Conservation (phyloP, 257 asterid genomes). For the Gardenia jasminoides region DNA sequence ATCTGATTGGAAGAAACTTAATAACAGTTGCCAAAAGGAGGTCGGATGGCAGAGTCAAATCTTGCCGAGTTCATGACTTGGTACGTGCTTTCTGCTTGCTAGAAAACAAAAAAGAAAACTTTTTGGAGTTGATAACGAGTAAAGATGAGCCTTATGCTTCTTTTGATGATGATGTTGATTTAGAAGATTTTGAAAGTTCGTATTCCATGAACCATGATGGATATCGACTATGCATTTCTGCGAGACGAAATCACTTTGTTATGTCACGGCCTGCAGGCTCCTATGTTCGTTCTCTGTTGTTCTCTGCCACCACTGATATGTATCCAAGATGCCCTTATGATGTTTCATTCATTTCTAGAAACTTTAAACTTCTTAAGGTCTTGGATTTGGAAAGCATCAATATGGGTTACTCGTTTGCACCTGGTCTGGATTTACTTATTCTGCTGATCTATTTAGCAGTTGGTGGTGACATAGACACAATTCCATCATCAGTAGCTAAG, state of each 20-base stretch:
- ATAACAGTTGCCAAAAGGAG: no score
- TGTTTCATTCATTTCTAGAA: not conserved
- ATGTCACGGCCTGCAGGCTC: not conserved
- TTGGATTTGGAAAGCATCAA: slow-evolving; percentile 16
- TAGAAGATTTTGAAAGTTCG: not conserved
- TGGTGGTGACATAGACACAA: not conserved
- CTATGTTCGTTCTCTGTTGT: slow-evolving; percentile 8
- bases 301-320: slow-evolving; percentile 13
- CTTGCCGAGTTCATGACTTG: no score
- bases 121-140: no score
- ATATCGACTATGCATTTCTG: slow-evolving; percentile 4
- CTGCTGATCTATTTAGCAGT: slow-evolving; percentile 8
- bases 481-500: slow-evolving; percentile 7
- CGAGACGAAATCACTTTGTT: not conserved
- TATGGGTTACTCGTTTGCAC: slow-evolving; percentile 7
- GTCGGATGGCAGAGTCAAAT: no score
- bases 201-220: not conserved
- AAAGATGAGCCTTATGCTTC: no score
- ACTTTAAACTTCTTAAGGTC: slow-evolving; percentile 18
- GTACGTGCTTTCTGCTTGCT: no score
- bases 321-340: slow-evolving; percentile 17
- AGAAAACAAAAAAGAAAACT: no score
- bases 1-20: no score
- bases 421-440: not conserved
- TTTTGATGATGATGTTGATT: not conserved